Percentiles rank a stretch among this genome's conserved stretches.
Conservation (phyloP, 2,329 filamentous ascomycete species). For the Stemphylium lycopersici region DNA sequence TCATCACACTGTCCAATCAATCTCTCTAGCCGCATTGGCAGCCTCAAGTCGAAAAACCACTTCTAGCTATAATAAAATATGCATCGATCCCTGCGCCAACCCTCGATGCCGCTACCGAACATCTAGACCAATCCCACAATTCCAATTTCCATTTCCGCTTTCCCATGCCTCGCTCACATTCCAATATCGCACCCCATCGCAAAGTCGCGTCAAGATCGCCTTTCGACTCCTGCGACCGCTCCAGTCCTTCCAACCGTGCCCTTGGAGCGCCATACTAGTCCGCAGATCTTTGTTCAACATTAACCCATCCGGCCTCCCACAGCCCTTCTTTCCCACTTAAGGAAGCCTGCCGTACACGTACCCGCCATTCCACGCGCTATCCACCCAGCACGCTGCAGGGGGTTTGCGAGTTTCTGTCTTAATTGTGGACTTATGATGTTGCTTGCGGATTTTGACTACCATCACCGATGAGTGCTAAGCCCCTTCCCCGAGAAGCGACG, state of each 20-base stretch:
- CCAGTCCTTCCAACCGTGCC: constrained; percentile 8
- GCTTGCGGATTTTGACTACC: neutral
- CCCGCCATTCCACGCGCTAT: constrained; percentile 1
- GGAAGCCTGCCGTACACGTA: neutral
- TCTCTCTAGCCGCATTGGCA: neutral
- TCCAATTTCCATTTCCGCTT: neutral
- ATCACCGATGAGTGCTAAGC: constrained; percentile 5
- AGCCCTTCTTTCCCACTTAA: neutral
- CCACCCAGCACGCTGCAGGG: neutral
- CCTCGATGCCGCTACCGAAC: constrained; percentile 12
- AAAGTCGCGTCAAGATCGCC: neutral
- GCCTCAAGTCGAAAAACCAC: neutral
- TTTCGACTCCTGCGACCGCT: constrained; percentile 1
- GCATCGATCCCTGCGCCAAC: constrained; percentile 6
- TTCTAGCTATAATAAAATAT: neutral
- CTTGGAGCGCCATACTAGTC: constrained; percentile 17
- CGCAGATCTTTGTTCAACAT: constrained; percentile 18
- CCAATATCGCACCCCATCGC: neutral
- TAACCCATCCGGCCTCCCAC: constrained; percentile 9
- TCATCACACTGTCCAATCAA: neutral
- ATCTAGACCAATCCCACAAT: constrained; percentile 2
- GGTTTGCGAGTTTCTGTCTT: constrained; percentile 1
- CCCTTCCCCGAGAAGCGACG: neutral
- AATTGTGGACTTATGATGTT: constrained; percentile 8
- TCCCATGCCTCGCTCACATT: neutral